phyloP scores from a whole-genome alignment of 148 eudicot genomes.

The Talinum fruticosum region DNA sequence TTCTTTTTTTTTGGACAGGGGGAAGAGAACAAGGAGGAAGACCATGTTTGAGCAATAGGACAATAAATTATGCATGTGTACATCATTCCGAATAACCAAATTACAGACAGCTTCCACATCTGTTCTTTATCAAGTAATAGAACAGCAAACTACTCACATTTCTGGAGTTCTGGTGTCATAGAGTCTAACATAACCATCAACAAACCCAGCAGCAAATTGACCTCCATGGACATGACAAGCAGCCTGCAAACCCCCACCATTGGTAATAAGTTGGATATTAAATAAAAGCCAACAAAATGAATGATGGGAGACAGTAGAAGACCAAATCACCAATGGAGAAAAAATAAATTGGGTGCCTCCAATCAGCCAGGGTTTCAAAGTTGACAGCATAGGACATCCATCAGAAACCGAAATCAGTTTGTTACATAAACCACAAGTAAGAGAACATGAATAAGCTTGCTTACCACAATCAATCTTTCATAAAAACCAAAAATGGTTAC shows the following conservation, averaged over 20 bases:
- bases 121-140: not conserved
- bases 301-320: not conserved
- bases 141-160: constrained; percentile 44
- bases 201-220: constrained; percentile 86
- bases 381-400: not conserved
- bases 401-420: not conserved
- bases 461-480: not conserved
- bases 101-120: not conserved
- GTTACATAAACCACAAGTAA: not conserved
- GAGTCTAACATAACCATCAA: constrained; percentile 82
- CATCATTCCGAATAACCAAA: not conserved
- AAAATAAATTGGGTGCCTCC: not conserved
- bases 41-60: not conserved
- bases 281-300: not conserved
- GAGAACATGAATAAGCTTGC: not conserved
- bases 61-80: no score
- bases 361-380: not conserved
- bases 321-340: not conserved
- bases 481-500: not conserved
- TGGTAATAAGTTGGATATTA: not conserved
- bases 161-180: constrained; percentile 83
- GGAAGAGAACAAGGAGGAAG: not conserved
- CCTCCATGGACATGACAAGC: constrained; percentile 88
- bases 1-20: no score
- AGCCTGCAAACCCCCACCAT: constrained; percentile 47